A percentile compares a stretch with the other conserved stretches of the same genome.
phyloP scores from a whole-genome alignment of 331 rosid genomes.

The Stylosanthes scabra region DNA sequence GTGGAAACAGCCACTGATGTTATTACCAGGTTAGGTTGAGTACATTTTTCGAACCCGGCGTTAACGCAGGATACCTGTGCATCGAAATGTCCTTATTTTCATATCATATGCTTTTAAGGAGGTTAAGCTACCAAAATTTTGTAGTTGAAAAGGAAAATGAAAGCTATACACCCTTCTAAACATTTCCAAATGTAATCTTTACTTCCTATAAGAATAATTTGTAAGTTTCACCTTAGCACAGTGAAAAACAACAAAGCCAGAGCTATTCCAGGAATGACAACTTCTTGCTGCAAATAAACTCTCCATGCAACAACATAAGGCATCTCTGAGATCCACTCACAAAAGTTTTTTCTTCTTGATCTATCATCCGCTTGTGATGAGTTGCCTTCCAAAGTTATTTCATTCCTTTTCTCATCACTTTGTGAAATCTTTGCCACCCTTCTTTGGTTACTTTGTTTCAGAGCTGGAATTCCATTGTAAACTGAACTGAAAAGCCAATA shows the following conservation, averaged over 20 bases:
- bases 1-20: too few species aligned
- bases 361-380: slow-evolving; percentile 21
- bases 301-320: slow-evolving; percentile 78
- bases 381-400: slow-evolving; percentile 34
- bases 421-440: slow-evolving; percentile 50
- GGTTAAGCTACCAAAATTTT: too few species aligned
- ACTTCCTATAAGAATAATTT: not conserved
- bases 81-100: too few species aligned
- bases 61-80: too few species aligned
- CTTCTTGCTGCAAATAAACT: slow-evolving; percentile 78
- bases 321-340: slow-evolving; percentile 42
- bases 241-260: slow-evolving; percentile 83
- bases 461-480: slow-evolving; percentile 76
- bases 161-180: not conserved
- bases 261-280: slow-evolving; percentile 78
- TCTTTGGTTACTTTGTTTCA: slow-evolving; percentile 61
- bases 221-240: slow-evolving; percentile 72
- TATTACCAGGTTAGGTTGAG: too few species aligned
- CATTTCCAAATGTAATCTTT: not conserved
- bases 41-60: too few species aligned
- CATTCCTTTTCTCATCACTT: slow-evolving; percentile 36
- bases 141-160: slow-evolving; percentile 3
- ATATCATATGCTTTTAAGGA: too few species aligned
- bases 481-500: slow-evolving; percentile 87
- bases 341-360: slow-evolving; percentile 37